Base-by-base conservation (phyloP, 176 grass and related monocot species). In the Juncus inflexus region DNA sequence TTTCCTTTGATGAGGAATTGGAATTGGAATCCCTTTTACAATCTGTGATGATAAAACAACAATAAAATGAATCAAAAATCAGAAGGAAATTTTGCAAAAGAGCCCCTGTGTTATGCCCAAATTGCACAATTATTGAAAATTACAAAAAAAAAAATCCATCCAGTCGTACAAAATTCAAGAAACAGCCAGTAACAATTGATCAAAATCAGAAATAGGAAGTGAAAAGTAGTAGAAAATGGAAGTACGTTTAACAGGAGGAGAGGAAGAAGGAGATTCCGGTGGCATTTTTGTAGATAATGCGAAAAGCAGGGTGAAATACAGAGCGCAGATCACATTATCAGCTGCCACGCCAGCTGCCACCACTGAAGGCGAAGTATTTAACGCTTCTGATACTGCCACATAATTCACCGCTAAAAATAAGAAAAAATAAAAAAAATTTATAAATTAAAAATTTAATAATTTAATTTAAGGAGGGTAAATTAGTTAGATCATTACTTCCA, bases 221-320 rank as follows among this genome's bases (percentile, higher is more conserved):
- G 12, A 75, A 63, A 7, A 61, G 52, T 11, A 11, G 53, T 63
- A 62, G 5, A 36, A 43, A 7, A 49, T 4, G 55, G 7, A 75
- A 64, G 0, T 49, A 83, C 77, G 76, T 80, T 68, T 75, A n/a
- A 28, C 19, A 28, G 19, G 19, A 28, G 19, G 19, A 28, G 51
- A 8, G 38, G 79, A 9, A 11, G 73, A 70, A 36, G 69, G 65
- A 52, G 78, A 1, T 66, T 96, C 91, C 3, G 81, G 40, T 3
- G 87, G 91, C 70, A 90, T 88, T 41, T 86, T 88, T 6, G 91
- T 78, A 7, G 91, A 84, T 28, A 96, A 51, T 2, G 87, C 68
- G 78, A 96, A 96, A 76, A 96, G 74, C 4, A 58, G 35, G 62
- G 86, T 77, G 79, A 96, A 96, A 83, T 88, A 90, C 40, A 96